Base-by-base conservation (phyloP, 2,329 filamentous ascomycete species). In the Nemania sp. region DNA sequence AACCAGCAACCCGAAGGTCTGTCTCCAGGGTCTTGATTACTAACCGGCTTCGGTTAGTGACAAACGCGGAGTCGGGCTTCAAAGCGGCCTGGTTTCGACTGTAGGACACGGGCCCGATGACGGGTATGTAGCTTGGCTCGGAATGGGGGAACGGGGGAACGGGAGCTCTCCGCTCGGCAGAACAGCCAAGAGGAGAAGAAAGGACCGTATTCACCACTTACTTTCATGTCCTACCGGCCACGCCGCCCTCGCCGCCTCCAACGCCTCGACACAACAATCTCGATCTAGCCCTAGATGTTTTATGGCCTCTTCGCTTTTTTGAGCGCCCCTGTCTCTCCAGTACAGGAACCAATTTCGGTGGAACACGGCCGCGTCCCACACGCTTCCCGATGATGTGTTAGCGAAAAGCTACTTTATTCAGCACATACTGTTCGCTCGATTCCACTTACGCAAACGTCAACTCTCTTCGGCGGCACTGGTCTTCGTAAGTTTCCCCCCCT, bases 401-500 rank as follows among this genome's bases (percentile, higher is more conserved):
- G 57, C 21, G 5, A 29, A 25, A 37, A 45, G 15, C 29, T 49
- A 39, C 15, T 35, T n/a, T n/a, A 6, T 9, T 17, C 15, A 13
- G 18, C 15, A 10, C n/a, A 4, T 18, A 9, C 10, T 15, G 35
- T 49, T 12, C 3, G 34, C 10, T 45, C 17, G 7, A 18, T 35
- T 59, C 13, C 54, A 40, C 57, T 59, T 50, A 59, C 50, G 45
- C 50, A 18, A 49, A 54, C 11, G 29, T 17, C 5, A 54, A 54
- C 17, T 59, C 29, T 47, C 29, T 52, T 29, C 10, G 21, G 25
- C 53, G 46, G 21, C 21, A 47, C 25, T 21, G 32, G 6, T n/a
- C 10, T 6, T 51, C 58, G 5, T 29, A 13, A 9, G 15, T n/a
- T 5, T 15, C 17, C 13, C 11, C 1, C 18, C 3, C n/a, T 18